phyloP scores from a whole-genome alignment of 1,139 yeast genomes.

The Williopsis jadinii region DNA sequence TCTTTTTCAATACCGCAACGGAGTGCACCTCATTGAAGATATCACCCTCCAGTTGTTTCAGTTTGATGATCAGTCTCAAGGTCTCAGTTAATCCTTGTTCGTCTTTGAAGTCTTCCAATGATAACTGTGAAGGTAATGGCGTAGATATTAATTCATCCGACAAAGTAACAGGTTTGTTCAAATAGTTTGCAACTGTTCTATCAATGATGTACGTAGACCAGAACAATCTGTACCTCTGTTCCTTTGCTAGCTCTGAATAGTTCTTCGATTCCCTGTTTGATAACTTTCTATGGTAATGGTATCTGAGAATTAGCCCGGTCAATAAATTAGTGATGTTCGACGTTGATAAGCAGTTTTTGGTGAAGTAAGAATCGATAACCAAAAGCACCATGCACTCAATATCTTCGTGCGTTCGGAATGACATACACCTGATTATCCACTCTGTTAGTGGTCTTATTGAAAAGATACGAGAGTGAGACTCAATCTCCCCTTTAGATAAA shows the following conservation, averaged over 20 bases:
- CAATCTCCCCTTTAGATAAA: slow-evolving; percentile 8
- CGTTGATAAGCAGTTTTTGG: slow-evolving; percentile 16
- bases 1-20: slow-evolving; percentile 13
- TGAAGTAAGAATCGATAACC: slow-evolving; percentile 18
- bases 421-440: slow-evolving; percentile 10
- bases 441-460: slow-evolving; percentile 1
- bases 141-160: slow-evolving; percentile 16
- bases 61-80: slow-evolving; percentile 6
- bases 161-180: slow-evolving; percentile 15
- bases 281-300: slow-evolving; percentile 15
- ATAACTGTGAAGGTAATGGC: slow-evolving; percentile 12
- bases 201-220: slow-evolving; percentile 19
- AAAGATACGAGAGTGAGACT: slow-evolving; percentile 2
- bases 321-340: slow-evolving; percentile 15
- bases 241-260: slow-evolving; percentile 8
- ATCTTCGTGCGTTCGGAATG: slow-evolving; percentile 16
- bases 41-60: slow-evolving; percentile 16
- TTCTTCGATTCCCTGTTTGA: slow-evolving; percentile 5
- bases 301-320: slow-evolving; percentile 15
- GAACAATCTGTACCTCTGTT: slow-evolving; percentile 17
- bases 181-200: slow-evolving; percentile 15
- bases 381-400: slow-evolving; percentile 13
- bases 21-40: slow-evolving; percentile 15
- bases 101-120: slow-evolving; percentile 1
- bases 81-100: slow-evolving; percentile 2